These are phyloP conservation scores for Cryphonectria carpinicola DNA, from an alignment of 2,329 filamentous ascomycete species.

Conservation along the genomic window DNA sequence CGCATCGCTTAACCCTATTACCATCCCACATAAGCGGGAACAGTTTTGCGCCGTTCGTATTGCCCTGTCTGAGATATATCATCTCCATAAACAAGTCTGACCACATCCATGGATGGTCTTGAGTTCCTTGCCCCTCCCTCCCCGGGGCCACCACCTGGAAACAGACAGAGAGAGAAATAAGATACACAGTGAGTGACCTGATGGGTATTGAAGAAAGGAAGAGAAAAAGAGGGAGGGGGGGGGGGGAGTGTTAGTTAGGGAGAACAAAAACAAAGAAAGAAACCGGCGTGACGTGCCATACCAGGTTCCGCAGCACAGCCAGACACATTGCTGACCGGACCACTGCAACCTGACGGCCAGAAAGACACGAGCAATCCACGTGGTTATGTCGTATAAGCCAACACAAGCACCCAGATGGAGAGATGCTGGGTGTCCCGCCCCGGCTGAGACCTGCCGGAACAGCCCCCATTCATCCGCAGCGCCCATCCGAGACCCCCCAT, in stretches of 20 bases:
- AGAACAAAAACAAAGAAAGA: background rate
- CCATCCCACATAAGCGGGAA: background rate
- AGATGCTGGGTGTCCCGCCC: slow-evolving; percentile 2
- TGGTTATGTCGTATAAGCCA: slow-evolving; percentile 18
- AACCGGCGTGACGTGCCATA: background rate
- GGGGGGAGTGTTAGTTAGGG: too few species aligned
- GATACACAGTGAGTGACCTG: background rate
- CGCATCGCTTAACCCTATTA: background rate
- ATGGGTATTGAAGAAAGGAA: background rate
- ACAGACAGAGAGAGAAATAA: background rate
- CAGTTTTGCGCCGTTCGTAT: background rate
- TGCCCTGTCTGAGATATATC: background rate
- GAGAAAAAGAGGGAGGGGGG: too few species aligned
- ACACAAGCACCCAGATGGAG: background rate
- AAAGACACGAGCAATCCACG: slow-evolving; percentile 26
- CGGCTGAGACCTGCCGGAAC: background rate
- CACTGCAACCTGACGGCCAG: background rate
- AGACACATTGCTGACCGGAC: background rate
- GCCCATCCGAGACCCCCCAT: background rate
- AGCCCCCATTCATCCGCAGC: background rate
- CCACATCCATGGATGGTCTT: background rate
- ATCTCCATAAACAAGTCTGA: background rate
- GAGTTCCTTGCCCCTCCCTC: background rate
- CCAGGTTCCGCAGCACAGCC: background rate
- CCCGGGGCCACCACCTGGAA: background rate